Evolutionary conservation across 139 green algal species (phyloP), one percentile per base, ranked within the genome.

Genomic region (Micractinium sp.): DNA sequence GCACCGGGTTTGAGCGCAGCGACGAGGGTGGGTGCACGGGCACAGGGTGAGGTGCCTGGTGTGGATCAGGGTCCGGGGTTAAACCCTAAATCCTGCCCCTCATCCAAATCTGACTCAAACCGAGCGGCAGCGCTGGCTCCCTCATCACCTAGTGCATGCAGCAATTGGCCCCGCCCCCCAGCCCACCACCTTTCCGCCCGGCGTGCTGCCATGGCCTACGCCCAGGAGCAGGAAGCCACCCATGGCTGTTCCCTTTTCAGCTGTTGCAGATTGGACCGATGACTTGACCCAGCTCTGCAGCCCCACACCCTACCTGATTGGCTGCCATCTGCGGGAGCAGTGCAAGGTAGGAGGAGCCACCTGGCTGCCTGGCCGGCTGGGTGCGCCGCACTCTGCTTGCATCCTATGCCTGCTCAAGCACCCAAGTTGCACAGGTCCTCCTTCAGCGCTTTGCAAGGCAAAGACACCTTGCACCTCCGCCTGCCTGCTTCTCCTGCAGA

Each of bases 231-330:
- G 9, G 47, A 5, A 9, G 47, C 9, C 47, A 56, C 47, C 47
- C 47, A 56, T 5, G 1, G 33, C 75, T 81, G 75, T 53, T 23
- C 19, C 38, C 20, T 19, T 35, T 16, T 22, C 23, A 16, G 1
- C 9, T 36, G 16, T 29, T 71, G 81, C 81, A 86, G 81, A 75
- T 7, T 86, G 81, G 81, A 56, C 56, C 16, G 81, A 86, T 22
- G 83, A 87, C 71, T 20, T 87, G 9, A 41, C 39, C 3, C 71
- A 87, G 83, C 83, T 87, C 35, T 87, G 83, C 67, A 16, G 36
- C 67, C 66, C 83, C 25, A 79, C 63, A 25, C 83, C 83, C 31
- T 87, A 80, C 67, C 66, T 80, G 83, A 29, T 79, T 9, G 83
- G 83, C 14, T 87, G 83, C 67, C 67, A 35, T 13, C n/a, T 87